These are phyloP conservation scores for Cercophora sp. DNA, from an alignment of 495 filamentous ascomycete genomes.

Conservation along the genomic window DNA sequence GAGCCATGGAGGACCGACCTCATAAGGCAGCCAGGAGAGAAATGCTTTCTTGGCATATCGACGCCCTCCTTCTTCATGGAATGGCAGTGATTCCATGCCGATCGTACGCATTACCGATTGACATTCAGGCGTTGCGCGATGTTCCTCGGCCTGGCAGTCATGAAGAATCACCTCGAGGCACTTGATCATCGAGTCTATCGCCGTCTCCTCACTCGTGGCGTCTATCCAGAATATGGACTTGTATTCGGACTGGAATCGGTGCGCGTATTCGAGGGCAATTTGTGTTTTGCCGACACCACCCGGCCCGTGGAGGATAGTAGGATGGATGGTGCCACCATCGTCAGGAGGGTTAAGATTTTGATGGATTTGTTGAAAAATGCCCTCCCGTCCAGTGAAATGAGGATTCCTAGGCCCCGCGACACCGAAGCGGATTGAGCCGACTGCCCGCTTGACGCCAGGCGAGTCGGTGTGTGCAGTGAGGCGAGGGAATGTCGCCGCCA, in stretches of 20 bases:
- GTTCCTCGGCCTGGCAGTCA: not conserved
- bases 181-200: not conserved
- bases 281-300: not conserved
- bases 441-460: too few relatives aligned
- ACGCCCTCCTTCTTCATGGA: not conserved
- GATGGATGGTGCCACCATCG: not conserved
- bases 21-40: not conserved
- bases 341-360: not conserved
- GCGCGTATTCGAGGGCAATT: not conserved
- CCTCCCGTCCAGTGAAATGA: not conserved
- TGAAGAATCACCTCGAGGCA: not conserved
- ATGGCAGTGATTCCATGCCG: not conserved
- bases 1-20: not conserved
- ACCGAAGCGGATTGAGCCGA: too few relatives aligned
- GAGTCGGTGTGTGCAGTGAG: too few relatives aligned
- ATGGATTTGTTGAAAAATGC: not conserved
- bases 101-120: not conserved
- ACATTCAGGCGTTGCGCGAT: not conserved
- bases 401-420: not conserved
- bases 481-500: too few relatives aligned
- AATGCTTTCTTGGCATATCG: not conserved
- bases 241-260: not conserved
- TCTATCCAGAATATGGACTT: not conserved
- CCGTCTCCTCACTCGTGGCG: not conserved
- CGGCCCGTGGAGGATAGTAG: not conserved